Conservation (phyloP, 2,329 filamentous ascomycete genomes). For the Orbilia oligospora region DNA sequence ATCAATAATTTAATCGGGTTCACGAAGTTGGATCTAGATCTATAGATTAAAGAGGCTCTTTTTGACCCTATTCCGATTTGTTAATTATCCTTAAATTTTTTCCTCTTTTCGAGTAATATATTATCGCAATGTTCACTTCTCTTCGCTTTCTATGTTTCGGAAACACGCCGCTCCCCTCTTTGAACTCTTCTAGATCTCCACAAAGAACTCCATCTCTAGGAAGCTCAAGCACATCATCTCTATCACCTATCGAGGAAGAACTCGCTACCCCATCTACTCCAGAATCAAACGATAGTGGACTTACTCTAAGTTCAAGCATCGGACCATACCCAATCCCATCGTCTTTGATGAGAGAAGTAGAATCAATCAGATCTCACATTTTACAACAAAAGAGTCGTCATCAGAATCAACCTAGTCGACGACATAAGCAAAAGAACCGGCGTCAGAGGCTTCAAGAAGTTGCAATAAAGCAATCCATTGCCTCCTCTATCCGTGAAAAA, state of each 20-base stretch:
- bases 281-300: not conserved
- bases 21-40: not conserved
- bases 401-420: slow-evolving; percentile 11
- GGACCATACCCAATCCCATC: slow-evolving; percentile 27
- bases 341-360: slow-evolving; percentile 18
- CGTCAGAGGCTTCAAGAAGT: not conserved
- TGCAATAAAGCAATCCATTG: not conserved
- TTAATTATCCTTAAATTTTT: not conserved
- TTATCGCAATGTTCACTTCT: slow-evolving; percentile 32
- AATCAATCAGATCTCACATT: slow-evolving; percentile 9
- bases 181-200: not conserved
- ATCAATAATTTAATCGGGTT: not conserved
- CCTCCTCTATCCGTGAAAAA: not conserved
- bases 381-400: slow-evolving; percentile 22
- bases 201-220: slow-evolving; percentile 3
- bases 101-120: not conserved
- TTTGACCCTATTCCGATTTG: not conserved
- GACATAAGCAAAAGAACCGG: slow-evolving; percentile 1
- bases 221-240: not conserved
- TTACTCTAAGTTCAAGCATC: slow-evolving; percentile 19
- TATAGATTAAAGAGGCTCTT: not conserved
- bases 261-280: not conserved
- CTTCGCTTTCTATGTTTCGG: slow-evolving; percentile 34
- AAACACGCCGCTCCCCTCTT: slow-evolving; percentile 1
- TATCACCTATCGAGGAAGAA: slow-evolving; percentile 6